phyloP scores from a whole-genome alignment of 2,329 filamentous ascomycete genomes.

The Diaporthe caulivora region DNA sequence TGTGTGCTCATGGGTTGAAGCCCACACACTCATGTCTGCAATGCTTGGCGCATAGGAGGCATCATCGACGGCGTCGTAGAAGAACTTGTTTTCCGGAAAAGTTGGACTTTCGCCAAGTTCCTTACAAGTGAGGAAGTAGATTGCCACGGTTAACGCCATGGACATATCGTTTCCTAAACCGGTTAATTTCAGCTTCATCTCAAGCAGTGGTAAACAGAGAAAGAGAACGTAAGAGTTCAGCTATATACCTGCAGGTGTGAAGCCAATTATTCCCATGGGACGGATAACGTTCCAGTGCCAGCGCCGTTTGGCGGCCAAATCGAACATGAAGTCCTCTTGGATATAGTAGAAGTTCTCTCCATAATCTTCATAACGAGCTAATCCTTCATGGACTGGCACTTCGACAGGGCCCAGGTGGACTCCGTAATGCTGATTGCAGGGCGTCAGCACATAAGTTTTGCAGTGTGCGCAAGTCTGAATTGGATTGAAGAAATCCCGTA shows the following conservation, averaged over 20 bases:
- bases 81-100: conserved; percentile 47
- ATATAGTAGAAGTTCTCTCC: conserved; percentile 61
- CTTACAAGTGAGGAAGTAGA: conserved; percentile 47
- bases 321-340: conserved; percentile 56
- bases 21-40: conserved; percentile 46
- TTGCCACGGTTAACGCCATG: conserved; percentile 44
- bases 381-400: conserved; percentile 57
- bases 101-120: conserved; percentile 41
- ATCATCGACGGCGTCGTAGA: conserved; percentile 47
- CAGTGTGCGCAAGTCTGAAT: not conserved
- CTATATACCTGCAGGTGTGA: conserved; percentile 44
- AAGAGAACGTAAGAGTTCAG: not conserved
- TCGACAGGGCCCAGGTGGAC: conserved; percentile 59
- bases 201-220: too few relatives aligned
- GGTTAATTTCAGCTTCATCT: not conserved
- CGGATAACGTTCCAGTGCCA: conserved; percentile 49
- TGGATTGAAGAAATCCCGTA: not conserved
- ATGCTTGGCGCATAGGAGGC: conserved; percentile 46
- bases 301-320: conserved; percentile 34
- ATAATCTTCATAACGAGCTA: conserved; percentile 52
- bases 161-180: conserved; percentile 47
- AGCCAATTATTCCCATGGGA: conserved; percentile 47
- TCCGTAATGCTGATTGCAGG: conserved; percentile 57
- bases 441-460: conserved; percentile 46
- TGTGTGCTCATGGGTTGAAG: conserved; percentile 41